phyloP scores from a whole-genome alignment of 2,329 filamentous ascomycete genomes.

The Neopestalotiopsis clavispora region DNA sequence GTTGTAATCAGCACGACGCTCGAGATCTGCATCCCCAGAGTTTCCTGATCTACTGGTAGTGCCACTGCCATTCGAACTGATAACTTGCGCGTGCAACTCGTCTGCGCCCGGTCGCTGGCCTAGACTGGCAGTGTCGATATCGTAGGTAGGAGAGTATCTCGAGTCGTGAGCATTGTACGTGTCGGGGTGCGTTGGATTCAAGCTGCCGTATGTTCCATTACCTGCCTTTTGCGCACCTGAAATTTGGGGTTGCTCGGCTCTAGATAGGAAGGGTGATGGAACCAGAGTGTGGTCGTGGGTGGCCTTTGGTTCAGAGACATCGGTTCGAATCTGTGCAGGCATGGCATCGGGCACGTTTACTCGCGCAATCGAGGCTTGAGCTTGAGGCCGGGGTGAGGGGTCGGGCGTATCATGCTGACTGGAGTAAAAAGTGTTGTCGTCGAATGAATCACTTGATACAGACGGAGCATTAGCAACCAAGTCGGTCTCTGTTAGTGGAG shows the following conservation, averaged over 20 bases:
- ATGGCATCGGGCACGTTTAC: slow-evolving; percentile 43
- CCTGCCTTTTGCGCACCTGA: slow-evolving; percentile 23
- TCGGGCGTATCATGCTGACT: slow-evolving; percentile 84
- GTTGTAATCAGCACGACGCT: slow-evolving; percentile 39
- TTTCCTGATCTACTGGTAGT: slow-evolving; percentile 48
- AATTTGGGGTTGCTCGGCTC: slow-evolving; percentile 14
- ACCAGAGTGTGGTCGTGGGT: slow-evolving; percentile 20
- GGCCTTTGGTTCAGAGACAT: slow-evolving; percentile 14
- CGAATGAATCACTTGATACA: slow-evolving; percentile 78
- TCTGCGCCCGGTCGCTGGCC: slow-evolving; percentile 23
- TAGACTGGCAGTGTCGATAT: not conserved
- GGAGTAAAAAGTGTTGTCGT: slow-evolving; percentile 95
- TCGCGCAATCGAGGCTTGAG: slow-evolving; percentile 51
- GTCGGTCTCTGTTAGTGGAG: slow-evolving; percentile 60
- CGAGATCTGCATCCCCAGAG: slow-evolving; percentile 42
- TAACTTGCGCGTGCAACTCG: slow-evolving; percentile 32
- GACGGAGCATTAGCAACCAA: slow-evolving; percentile 59
- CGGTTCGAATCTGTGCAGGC: slow-evolving; percentile 38
- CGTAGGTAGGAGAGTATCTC: slow-evolving; percentile 15
- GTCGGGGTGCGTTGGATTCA: slow-evolving; percentile 15
- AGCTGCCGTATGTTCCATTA: slow-evolving; percentile 8
- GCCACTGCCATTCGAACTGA: slow-evolving; percentile 44
- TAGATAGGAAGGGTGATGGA: slow-evolving; percentile 11
- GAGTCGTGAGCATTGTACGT: slow-evolving; percentile 20
- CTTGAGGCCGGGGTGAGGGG: slow-evolving; percentile 51